phyloP scores from a whole-genome alignment of 192 early-diverging fungal species.

The Gaertneriomyces semiglobifer region DNA sequence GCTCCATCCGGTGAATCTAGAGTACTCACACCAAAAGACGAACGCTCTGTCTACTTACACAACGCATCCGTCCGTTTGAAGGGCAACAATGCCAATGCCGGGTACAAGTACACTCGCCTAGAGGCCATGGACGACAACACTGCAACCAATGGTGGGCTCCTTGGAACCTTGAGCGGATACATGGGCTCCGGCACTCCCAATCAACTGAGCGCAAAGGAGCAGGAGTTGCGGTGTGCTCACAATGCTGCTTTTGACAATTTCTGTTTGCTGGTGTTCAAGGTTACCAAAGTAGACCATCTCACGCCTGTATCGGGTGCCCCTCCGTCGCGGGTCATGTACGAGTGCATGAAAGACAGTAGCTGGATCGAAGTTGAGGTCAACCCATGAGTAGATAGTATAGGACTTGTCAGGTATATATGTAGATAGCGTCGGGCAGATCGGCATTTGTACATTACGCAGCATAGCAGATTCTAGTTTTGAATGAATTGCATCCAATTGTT shows the following conservation, averaged over 20 bases:
- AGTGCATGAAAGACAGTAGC: conserved; percentile 24
- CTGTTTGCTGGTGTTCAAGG: conserved; percentile 67
- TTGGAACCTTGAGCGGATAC: conserved; percentile 5
- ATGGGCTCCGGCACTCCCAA: not conserved
- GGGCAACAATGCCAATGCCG: conserved; percentile 38
- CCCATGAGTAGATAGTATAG: conserved; percentile 15
- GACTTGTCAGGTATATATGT: too few relatives aligned
- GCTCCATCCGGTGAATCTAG: conserved; percentile 54
- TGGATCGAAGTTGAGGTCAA: conserved; percentile 38
- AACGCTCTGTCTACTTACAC: conserved; percentile 12
- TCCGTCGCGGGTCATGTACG: conserved; percentile 29
- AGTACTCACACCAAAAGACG: not conserved
- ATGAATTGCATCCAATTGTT: too few relatives aligned
- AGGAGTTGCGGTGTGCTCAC: conserved; percentile 57
- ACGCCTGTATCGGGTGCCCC: conserved; percentile 20
- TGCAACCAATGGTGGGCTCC: not conserved
- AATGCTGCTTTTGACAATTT: conserved; percentile 74
- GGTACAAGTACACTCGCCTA: conserved; percentile 58
- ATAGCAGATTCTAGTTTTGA: too few relatives aligned
- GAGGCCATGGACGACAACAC: conserved; percentile 44
- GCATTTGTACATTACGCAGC: too few relatives aligned
- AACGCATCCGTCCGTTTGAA: conserved; percentile 13
- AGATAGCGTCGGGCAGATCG: too few relatives aligned
- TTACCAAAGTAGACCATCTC: conserved; percentile 58
- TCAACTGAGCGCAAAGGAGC: conserved; percentile 25